Percentiles rank a stretch among this genome's conserved stretches.
Conservation (phyloP, 306 rosid genomes). For the Vigna radiata region DNA sequence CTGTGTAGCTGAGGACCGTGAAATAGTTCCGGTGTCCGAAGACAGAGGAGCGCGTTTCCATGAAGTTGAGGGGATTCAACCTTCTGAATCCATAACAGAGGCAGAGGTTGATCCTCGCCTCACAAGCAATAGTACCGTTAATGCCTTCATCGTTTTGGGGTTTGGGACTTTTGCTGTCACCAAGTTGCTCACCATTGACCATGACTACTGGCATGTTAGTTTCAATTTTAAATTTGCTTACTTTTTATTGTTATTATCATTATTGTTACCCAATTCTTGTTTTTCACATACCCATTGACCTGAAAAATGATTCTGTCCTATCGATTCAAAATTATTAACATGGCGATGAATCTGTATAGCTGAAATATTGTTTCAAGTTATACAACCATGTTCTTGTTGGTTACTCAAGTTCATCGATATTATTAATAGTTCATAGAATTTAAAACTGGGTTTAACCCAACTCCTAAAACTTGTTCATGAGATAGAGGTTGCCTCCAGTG, state of each 20-base stretch:
- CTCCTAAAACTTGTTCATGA: background rate
- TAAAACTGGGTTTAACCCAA: background rate
- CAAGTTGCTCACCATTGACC: slow-evolving; percentile 86
- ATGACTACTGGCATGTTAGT: slow-evolving; percentile 94
- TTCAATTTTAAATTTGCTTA: background rate
- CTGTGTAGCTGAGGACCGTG: slow-evolving; percentile 65
- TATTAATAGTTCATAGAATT: background rate
- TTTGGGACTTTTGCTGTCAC: slow-evolving; percentile 84
- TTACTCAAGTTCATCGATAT: background rate
- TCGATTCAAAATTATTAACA: background rate
- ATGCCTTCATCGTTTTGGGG: slow-evolving; percentile 82
- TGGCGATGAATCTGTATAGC: background rate
- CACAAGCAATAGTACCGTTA: slow-evolving; percentile 63
- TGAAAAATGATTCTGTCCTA: background rate
- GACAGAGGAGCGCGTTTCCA: slow-evolving; percentile 49
- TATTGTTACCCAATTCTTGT: background rate
- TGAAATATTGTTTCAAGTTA: background rate
- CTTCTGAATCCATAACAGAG: slow-evolving; percentile 39
- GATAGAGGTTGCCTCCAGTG: no score
- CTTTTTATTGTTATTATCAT: background rate
- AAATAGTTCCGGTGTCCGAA: slow-evolving; percentile 51
- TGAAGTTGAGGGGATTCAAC: slow-evolving; percentile 46
- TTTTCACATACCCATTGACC: background rate
- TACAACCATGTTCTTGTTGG: background rate
- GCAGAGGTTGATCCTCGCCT: slow-evolving; percentile 46